Conservation (phyloP, 345 rosid species). For the Erodium maritimum region DNA sequence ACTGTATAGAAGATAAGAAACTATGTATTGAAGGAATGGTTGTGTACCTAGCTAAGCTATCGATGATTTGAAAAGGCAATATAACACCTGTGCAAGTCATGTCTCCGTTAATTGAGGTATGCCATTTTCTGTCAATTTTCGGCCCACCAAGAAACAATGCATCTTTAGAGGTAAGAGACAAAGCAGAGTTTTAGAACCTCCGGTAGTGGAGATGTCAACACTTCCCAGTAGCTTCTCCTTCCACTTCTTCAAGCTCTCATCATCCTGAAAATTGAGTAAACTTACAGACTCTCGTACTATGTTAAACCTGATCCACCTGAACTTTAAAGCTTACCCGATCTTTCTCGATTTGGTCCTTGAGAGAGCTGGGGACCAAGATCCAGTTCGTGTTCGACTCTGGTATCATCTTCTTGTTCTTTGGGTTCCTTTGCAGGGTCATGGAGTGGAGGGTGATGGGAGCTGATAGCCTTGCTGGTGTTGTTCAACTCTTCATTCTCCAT, state of each 20-base stretch:
- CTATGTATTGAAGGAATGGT: too few species aligned
- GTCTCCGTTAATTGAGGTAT: too few species aligned
- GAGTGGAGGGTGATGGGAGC: background rate
- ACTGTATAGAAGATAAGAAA: background rate
- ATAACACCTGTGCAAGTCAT: too few species aligned
- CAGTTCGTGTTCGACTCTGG: background rate
- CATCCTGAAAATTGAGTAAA: constrained; percentile 10
- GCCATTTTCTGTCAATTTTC: too few species aligned
- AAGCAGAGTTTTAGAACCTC: constrained; percentile 1
- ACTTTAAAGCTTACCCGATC: constrained; percentile 12
- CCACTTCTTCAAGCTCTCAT: constrained; percentile 19
- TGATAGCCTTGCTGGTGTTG: background rate
- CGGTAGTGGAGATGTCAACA: constrained; percentile 12
- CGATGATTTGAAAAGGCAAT: background rate
- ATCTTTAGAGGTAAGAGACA: background rate
- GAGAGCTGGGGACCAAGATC: constrained; percentile 13
- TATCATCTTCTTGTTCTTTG: constrained; percentile 1
- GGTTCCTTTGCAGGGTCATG: background rate
- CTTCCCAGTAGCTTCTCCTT: constrained; percentile 22
- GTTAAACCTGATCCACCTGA: too few species aligned
- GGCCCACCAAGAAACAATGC: too few species aligned
- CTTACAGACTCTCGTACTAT: too few species aligned
- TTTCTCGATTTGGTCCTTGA: constrained; percentile 22
- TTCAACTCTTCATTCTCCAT: background rate
- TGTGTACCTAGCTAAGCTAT: background rate